Percentiles rank a stretch among this genome's conserved stretches.
These are phyloP conservation scores for Nannizziopsis barbatae DNA, from an alignment of 2,329 filamentous ascomycete species.

Conservation along the genomic window DNA sequence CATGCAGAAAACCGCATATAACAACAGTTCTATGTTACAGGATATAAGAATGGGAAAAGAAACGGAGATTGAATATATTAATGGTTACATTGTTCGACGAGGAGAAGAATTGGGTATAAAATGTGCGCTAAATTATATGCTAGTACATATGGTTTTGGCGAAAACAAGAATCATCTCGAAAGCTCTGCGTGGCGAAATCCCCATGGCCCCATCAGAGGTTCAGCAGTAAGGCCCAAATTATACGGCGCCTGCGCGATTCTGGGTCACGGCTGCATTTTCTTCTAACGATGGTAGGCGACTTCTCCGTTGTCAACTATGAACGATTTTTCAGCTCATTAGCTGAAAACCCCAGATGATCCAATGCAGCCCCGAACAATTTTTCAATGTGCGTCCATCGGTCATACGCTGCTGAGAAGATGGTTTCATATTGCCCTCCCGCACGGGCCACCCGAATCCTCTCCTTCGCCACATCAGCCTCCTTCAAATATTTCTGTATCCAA, in stretches of 20 bases:
- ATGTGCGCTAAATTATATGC: constrained; percentile 59
- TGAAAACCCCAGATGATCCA: constrained; percentile 9
- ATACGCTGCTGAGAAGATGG: constrained; percentile 22
- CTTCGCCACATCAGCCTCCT: constrained; percentile 26
- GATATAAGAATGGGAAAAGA: constrained; percentile 50
- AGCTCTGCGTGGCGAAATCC: constrained; percentile 25
- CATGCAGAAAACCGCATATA: constrained; percentile 43
- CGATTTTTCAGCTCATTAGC: too few species aligned
- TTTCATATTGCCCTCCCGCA: constrained; percentile 1
- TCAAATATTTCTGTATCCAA: constrained; percentile 28
- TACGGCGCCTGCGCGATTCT: not conserved
- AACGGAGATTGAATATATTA: constrained; percentile 74
- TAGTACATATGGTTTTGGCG: constrained; percentile 61
- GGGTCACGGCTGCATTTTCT: not conserved
- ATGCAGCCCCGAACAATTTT: constrained; percentile 24
- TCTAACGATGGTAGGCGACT: not conserved
- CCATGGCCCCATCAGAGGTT: constrained; percentile 19
- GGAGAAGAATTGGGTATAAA: constrained; percentile 63
- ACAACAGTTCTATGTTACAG: constrained; percentile 56
- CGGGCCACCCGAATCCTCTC: constrained; percentile 7
- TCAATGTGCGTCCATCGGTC: constrained; percentile 33
- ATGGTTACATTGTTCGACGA: constrained; percentile 71
- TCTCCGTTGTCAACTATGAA: not conserved
- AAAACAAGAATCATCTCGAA: constrained; percentile 44
- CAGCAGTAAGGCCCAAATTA: not conserved